Evolutionary conservation across 352 stramenopile genomes (phyloP), one percentile per base, ranked within the genome.

Genomic region (Phytophthora tubulina): DNA sequence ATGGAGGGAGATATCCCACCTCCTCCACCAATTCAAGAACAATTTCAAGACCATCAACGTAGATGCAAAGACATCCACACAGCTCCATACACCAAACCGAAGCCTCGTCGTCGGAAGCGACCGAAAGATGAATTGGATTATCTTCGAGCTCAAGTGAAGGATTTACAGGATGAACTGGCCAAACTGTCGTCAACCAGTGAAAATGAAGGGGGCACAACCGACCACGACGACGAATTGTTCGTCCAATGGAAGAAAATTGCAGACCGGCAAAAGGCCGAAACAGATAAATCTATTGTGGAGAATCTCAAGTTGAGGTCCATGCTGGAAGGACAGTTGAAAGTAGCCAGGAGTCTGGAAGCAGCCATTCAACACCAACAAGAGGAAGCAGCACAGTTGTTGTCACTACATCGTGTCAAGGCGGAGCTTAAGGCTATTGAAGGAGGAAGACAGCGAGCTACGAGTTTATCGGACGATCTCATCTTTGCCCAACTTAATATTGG

Each of bases 61-160:
- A 48, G 42, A 21, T 48, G 33, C 30, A 75, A 75, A 70, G 61
- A 75, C 38, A 31, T 14, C 6, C 53, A 51, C 3, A 36, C 45
- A 2, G 21, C 63, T 17, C 67, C 67, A 14, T 70, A 73, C 49
- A 21, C 32, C 3, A 66, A 55, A 15, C 33, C 57, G 10, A 77
- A 67, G 46, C 60, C 49, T 35, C 69, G 65, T 46, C 64, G 70
- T 5, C 54, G 73, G 3, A 81, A 76, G 17, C 64, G 73, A 0
- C 73, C 70, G 33, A 81, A 78, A 53, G 70, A 81, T 46, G 73
- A 81, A 53, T 57, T 81, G 30, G 70, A 81, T 30, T 78, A 81
- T 53, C 54, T 81, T 2, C 64, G 73, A 51, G 41, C 35, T 17
- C 56, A 72, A 21, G 61, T 78, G 32, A 50, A 17, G 39, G 63